These are phyloP conservation scores for Platanthera zijinensis DNA, from an alignment of 106 monocot species.

Conservation along the genomic window DNA sequence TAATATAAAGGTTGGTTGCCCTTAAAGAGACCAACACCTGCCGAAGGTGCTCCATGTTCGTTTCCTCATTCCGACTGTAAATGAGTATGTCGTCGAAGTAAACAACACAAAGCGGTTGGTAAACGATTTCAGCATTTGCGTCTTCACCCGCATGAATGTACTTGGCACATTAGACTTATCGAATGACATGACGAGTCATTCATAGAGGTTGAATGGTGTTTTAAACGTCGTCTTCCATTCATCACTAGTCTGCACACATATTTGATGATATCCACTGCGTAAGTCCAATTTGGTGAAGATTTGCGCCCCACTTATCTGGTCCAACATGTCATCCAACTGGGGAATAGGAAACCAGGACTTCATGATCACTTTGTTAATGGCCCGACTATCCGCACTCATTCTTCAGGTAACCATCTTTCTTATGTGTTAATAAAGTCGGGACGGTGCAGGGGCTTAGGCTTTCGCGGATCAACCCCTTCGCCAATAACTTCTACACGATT, in stretches of 20 bases:
- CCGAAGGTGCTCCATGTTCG: background rate
- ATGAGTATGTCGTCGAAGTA: background rate
- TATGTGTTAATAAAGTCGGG: background rate
- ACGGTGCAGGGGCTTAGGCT: background rate
- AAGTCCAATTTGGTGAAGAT: background rate
- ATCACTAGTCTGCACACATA: background rate
- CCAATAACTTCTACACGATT: background rate
- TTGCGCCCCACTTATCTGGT: background rate
- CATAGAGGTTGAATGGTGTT: background rate
- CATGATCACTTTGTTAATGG: background rate
- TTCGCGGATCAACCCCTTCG: background rate
- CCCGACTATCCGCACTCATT: background rate
- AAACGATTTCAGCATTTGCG: background rate
- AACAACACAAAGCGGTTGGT: background rate
- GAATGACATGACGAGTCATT: background rate
- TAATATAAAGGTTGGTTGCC: background rate
- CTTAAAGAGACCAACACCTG: background rate
- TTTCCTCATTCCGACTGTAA: background rate
- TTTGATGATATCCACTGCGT: background rate
- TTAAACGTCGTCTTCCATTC: background rate
- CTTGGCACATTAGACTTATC: background rate
- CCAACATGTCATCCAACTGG: background rate
- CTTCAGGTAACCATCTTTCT: background rate
- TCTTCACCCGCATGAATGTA: background rate
- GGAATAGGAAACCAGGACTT: background rate